Base-by-base conservation (phyloP, 352 stramenopile genomes). In the Pythium phragmiticola region DNA sequence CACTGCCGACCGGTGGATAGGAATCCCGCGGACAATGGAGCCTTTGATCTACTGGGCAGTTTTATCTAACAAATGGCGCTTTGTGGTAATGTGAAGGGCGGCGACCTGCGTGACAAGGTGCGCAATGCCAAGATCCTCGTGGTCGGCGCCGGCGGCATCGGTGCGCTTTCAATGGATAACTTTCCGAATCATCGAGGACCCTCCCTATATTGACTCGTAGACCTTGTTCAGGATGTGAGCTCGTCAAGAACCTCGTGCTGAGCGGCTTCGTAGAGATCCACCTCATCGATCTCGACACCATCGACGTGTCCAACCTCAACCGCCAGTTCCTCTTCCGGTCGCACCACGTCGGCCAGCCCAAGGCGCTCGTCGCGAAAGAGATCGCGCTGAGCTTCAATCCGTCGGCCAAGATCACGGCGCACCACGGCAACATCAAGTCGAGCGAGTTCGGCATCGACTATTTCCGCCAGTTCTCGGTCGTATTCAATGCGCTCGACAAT, bases 231-330 rank as follows among this genome's bases (percentile, higher is more conserved):
- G 86, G 90, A 63, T 99, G 98, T 74, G 98, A 99, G 69, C 75
- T 99, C 50, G 80, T 99, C 23, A 99, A 99, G 81, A 99, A 99
- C 76, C 78, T 99, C 37, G 96, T 98, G 45, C 79, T 99, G 4
- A 97, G 80, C 45, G 98, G 98, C 23, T 99, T 99, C 76, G 74
- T 80, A 30, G 61, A 93, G 64, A 91, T 97, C 69, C 74, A 92
- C 47, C 69, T 99, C 11, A 97, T 99, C 60, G 98, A 99, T 74
- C 73, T 99, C 42, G 98, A 99, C 77, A 99, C 97, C 30, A 99
- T 99, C 72, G 98, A 99, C 78, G 97, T 99, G 60, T 99, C 96
- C 21, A 99, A 99, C 78, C 77, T 99, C 55, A 99, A 99, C 81
- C 90, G 98, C 16, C 98, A 99, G 78, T 99, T 99, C 63, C 81